Base-by-base conservation (phyloP, 139 green algal species). In the Ettlia oleoabundans region DNA sequence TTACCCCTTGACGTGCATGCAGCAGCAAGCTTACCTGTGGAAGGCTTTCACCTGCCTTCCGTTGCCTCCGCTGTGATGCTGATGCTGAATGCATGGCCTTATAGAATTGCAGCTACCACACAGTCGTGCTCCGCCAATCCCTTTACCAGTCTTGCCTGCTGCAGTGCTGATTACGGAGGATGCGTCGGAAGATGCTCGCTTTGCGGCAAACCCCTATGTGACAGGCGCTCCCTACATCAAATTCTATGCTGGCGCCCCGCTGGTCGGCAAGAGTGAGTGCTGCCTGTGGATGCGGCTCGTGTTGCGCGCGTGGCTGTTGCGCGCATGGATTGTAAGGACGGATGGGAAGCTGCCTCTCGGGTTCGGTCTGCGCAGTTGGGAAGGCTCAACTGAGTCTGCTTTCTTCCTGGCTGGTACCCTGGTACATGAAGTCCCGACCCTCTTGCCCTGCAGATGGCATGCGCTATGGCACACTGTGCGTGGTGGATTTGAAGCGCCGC, bases 171-270 rank as follows among this genome's bases (percentile, higher is more conserved):
- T 97, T 43, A 93, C 96, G 53, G 82, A 93, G 75, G 89, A 97
- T 32, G 90, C 93, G 0, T 74, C 78, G 30, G 67, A 88, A 84
- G 94, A 97, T 82, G 89, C 84, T 4, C 87, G 95, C 22, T 98
- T 98, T 78, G 58, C 76, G 15, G 74, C 84, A 65, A 97, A 97
- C 81, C 86, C 90, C 1, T 83, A 83, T 28, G 69, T 97, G 22
- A 85, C 85, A 18, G 91, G 92, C 0, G 58, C 84, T 1, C 94
- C 94, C 1, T 78, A 85, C 85, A 96, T 98, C 79, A 90, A 92
- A 24, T 98, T 98, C 86, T 98, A 98, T 84, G 94, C 93, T 1
- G 95, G 94, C 71, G 92, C 91, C 38, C 94, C 94, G 6, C 85
- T 97, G 35, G 88, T 97, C 3, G 91, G 87, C 33, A 85, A 80